phyloP scores from a whole-genome alignment of 768 basidiomycete species.

The Peribolospora kevripleyi region DNA sequence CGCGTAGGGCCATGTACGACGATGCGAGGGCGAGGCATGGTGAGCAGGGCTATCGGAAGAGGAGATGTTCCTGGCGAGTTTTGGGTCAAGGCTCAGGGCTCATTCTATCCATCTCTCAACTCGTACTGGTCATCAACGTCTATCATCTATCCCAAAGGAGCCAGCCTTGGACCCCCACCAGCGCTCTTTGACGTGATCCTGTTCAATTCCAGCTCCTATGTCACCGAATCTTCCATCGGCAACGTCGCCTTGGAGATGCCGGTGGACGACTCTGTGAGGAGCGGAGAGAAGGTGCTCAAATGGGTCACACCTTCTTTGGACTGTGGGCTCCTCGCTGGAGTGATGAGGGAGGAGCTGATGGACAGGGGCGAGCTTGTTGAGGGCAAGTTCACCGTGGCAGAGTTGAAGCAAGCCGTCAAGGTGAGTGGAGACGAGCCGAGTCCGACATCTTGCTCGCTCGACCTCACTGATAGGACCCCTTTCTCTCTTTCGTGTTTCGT shows the following conservation, averaged over 20 bases:
- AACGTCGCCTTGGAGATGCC: constrained; percentile 6
- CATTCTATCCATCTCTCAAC: neutral
- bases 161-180: neutral
- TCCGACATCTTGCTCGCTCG: too few species aligned
- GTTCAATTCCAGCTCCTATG: neutral
- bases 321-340: constrained; percentile 4
- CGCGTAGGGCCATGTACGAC: constrained; percentile 2
- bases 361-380: constrained; percentile 1
- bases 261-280: too few species aligned
- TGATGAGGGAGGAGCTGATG: constrained; percentile 3
- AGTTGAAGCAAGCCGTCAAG: neutral
- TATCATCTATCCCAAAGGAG: neutral
- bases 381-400: neutral
- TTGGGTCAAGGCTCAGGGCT: too few species aligned
- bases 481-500: too few species aligned
- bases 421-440: neutral
- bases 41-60: neutral
- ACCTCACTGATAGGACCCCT: too few species aligned
- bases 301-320: neutral
- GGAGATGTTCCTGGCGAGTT: too few species aligned
- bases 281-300: neutral
- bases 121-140: neutral
- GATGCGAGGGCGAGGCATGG: neutral
- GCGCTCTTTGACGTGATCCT: constrained; percentile 8
- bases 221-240: constrained; percentile 8